Conservation (phyloP, 306 rosid genomes). For the Prunus campanulata region DNA sequence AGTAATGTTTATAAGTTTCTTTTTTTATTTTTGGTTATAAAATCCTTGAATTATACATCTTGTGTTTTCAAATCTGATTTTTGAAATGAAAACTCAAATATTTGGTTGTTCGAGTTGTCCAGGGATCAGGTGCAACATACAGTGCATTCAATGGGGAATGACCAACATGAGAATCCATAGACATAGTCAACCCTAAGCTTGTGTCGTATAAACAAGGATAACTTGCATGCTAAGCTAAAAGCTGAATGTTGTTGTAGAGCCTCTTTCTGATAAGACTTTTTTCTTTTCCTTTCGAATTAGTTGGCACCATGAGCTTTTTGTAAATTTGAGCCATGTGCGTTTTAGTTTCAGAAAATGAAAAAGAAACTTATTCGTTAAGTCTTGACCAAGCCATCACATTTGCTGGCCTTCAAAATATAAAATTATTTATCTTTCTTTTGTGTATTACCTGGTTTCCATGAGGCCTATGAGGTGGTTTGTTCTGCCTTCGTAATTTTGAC, state of each 20-base stretch:
- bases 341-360: not conserved
- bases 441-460: no score
- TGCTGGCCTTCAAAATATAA: no score
- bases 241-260: not conserved
- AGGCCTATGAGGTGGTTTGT: no score
- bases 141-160: not conserved
- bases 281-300: not conserved
- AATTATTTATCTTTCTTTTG: no score
- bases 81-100: not conserved
- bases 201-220: not conserved
- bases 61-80: not conserved
- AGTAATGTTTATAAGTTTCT: constrained; percentile 3
- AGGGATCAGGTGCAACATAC: not conserved
- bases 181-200: not conserved
- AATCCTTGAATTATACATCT: not conserved
- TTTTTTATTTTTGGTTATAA: not conserved
- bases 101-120: not conserved
- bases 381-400: constrained; percentile 1
- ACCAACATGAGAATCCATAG: not conserved
- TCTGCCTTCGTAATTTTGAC: not conserved
- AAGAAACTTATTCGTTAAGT: not conserved
- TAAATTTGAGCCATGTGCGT: not conserved
- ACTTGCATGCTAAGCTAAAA: constrained; percentile 2
- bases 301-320: not conserved
- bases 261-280: not conserved